A percentile compares a stretch with the other conserved stretches of the same genome.
These are phyloP conservation scores for Aurinia saxatilis DNA, from an alignment of 345 rosid species.

Conservation along the genomic window DNA sequence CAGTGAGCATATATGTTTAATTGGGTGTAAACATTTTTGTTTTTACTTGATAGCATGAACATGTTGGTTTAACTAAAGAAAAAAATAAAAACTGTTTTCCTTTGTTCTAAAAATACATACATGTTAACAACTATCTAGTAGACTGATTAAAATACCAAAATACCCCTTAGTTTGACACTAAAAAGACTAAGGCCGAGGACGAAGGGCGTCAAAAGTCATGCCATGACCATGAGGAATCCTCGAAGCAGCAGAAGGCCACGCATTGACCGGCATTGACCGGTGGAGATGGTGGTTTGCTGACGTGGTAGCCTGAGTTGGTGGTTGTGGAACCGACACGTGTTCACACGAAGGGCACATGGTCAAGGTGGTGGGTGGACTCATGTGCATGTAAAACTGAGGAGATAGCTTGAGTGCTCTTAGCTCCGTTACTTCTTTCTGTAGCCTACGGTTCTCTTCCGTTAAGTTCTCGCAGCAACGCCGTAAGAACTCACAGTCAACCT, in stretches of 20 bases:
- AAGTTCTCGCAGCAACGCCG: conserved; percentile 94
- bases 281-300: conserved; percentile 15
- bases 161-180: neutral
- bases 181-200: conserved; percentile 41
- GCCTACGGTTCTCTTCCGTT: conserved; percentile 90
- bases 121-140: conserved; percentile 9
- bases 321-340: conserved; percentile 70
- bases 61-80: neutral
- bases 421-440: conserved; percentile 93
- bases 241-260: conserved; percentile 38
- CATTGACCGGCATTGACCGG: conserved; percentile 42
- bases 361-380: conserved; percentile 96
- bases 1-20: neutral
- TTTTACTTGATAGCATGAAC: conserved; percentile 17
- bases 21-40: neutral
- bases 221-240: conserved; percentile 34
- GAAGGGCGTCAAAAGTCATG: conserved; percentile 40
- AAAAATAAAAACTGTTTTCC: conserved; percentile 3
- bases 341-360: conserved; percentile 99
- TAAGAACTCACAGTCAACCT: conserved; percentile 94
- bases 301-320: conserved; percentile 31
- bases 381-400: conserved; percentile 97
- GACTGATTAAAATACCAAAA: conserved; percentile 18
- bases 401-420: conserved; percentile 91
- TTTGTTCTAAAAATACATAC: conserved; percentile 13